phyloP scores from a whole-genome alignment of 441 rosid species.

The Biscutella auriculata region DNA sequence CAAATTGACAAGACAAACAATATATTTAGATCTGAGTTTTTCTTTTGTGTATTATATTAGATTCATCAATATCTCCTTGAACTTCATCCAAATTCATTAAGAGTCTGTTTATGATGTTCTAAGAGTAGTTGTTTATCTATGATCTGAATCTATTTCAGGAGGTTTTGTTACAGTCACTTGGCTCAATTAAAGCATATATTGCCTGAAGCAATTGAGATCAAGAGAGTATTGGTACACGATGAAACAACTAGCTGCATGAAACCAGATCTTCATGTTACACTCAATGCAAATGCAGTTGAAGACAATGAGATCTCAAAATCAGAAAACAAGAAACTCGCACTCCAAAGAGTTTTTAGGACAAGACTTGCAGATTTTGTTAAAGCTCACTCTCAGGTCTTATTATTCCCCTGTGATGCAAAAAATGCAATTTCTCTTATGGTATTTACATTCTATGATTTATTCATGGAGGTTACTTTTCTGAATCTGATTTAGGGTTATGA shows the following conservation, averaged over 20 bases:
- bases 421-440: not conserved
- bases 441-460: not conserved
- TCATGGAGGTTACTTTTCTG: not conserved
- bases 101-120: not conserved
- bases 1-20: not conserved
- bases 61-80: not conserved
- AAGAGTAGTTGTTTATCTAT: too few species aligned
- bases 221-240: constrained; percentile 39
- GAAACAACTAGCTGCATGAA: constrained; percentile 66
- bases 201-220: constrained; percentile 66
- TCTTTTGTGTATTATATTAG: too few species aligned
- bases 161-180: constrained; percentile 58
- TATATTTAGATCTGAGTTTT: not conserved
- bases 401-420: not conserved
- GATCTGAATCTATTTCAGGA: constrained; percentile 33
- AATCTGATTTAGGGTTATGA: constrained; percentile 49
- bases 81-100: not conserved
- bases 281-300: constrained; percentile 41
- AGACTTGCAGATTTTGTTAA: constrained; percentile 45
- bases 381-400: constrained; percentile 55
- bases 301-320: constrained; percentile 23
- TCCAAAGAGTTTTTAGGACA: constrained; percentile 47
- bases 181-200: constrained; percentile 63
- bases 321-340: constrained; percentile 27
- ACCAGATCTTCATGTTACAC: constrained; percentile 56